Evolutionary conservation across 1,284 basidiomycete species (phyloP), one percentile per base, ranked within the genome.

Genomic region (Anthracocystis panici-leucophaei): DNA sequence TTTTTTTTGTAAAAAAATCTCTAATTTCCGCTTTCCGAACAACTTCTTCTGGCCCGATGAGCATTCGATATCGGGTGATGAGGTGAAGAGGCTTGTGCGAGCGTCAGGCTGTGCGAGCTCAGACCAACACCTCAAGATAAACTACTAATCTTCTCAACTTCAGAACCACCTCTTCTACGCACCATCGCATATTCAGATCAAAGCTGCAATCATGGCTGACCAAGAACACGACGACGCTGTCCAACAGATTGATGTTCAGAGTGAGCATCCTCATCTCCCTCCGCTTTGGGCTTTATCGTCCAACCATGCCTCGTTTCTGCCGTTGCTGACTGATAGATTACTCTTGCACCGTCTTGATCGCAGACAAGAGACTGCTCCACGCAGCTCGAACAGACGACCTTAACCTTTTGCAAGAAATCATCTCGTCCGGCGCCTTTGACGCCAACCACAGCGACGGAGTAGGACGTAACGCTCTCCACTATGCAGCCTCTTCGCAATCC

Each of bases 381-480:
- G 81, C 83, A 16, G 78, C 79, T 3, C 68, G 78, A 46, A 79
- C 76, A 16, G 82, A 84, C 60, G 79, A 83, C 38, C 49, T 75
- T 5, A 79, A 78, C 5, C 63, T 84, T 8, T 56, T 80, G 12
- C 67, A 77, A 35, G 78, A 79, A 44, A 72, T 84, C 42, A 27
- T 81, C 29, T 57, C 67, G 10, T 69, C 77, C 0, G 59, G 71
- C 10, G 73, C 58, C 10, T 78, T 80, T 53, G 81, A 84, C 42
- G 75, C 80, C 52, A 83, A 83, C 50, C 74, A 68, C 52, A 60
- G 60, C 25, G 82, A 84, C 33, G 79, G 81, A 0, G 52, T 83
- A 35, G 83, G 83, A 7, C 81, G 78, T 58, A 84, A 82, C n/a
- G 69, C 82, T 12, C 71, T 84, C 27, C 83, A 83, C 69, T 80